Base-by-base conservation (phyloP, 2,329 filamentous ascomycete genomes). In the Dactylellina leptospora region DNA sequence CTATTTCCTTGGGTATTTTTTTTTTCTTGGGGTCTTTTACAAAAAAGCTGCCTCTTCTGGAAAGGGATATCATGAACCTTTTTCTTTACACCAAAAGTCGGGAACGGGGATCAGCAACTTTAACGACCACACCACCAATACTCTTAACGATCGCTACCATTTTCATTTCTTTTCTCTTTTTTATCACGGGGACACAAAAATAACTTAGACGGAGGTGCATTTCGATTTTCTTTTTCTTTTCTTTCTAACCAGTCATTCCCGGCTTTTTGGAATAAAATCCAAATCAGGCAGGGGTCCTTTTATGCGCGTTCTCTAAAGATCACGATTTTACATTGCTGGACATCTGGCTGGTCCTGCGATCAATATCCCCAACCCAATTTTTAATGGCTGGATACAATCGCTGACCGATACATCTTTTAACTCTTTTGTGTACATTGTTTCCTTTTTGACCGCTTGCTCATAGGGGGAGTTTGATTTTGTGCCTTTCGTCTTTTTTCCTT, bases 151-250 rank as follows among this genome's bases (percentile, higher is more conserved):
- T 64, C 68, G 45, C 40, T 64, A 72, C 59, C 27, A 53, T 50
- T 58, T 60, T 64, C 28, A 50, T 40, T 71, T 59, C 28, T 3
- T 20, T 10, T 54, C 25, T 18, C 40, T 62, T 60, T 45, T 70
- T 50, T 48, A 27, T 51, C 47, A 33, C 20, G 59, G 59, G 66
- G 59, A 59, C 55, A 72, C 53, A 71, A 71, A 61, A 71, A 62
- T 56, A 58, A 71, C 40, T 40, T 72, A 72, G 68, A 72, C 68
- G 68, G 68, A 42, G 59, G 68, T 64, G 59, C 68, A 72, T 63
- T 50, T 56, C 5, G 54, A 44, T 51, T 71, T 54, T 47, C 40
- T 36, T 5, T 63, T 71, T 53, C 33, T 53, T 51, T 72, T n/a
- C n/a, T n/a, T n/a, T n/a, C n/a, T n/a, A n/a, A 54, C 53, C 58